These are phyloP conservation scores for Asparagopsis taxiformis DNA, from an alignment of 31 red algal genomes.

Conservation along the genomic window DNA sequence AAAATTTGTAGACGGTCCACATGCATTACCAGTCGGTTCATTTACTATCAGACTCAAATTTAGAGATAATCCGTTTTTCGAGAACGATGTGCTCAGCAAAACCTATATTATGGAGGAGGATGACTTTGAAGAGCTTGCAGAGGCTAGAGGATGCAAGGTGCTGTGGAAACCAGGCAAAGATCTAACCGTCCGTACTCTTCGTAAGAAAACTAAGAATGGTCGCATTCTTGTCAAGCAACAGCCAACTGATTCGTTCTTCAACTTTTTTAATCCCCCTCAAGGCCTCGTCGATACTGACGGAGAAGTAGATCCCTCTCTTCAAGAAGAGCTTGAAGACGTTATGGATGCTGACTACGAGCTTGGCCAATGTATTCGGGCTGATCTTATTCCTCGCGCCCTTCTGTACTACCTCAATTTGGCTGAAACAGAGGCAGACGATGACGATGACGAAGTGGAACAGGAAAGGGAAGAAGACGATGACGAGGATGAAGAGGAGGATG, in stretches of 20 bases:
- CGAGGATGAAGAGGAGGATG: constrained; percentile 56
- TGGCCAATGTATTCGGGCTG: constrained; percentile 56
- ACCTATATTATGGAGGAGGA: constrained; percentile 65
- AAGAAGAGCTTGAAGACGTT: constrained; percentile 65
- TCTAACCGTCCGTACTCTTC: constrained; percentile 47
- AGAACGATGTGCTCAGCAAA: constrained; percentile 48
- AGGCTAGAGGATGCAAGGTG: constrained; percentile 38
- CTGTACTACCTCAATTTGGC: constrained; percentile 58
- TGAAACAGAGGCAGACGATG: constrained; percentile 15
- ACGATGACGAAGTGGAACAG: constrained; percentile 31
- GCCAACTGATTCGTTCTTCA: constrained; percentile 77
- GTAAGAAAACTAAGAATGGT: constrained; percentile 49
- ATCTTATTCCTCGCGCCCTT: constrained; percentile 70
- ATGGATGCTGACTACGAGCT: constrained; percentile 81
- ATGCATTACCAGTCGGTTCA: constrained; percentile 14
- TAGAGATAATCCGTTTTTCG: constrained; percentile 67
- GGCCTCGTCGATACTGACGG: constrained; percentile 6
- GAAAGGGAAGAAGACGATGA: constrained; percentile 18
- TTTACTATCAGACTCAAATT: constrained; percentile 63
- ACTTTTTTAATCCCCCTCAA: constrained; percentile 67
- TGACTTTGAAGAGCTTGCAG: constrained; percentile 40
- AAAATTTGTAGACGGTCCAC: not conserved
- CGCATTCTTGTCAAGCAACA: constrained; percentile 32
- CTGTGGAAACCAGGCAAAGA: constrained; percentile 75
- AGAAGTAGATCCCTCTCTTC: constrained; percentile 2